Conservation (phyloP, 805 yeast species). For the Vanderwaltozyma tropicalis region DNA sequence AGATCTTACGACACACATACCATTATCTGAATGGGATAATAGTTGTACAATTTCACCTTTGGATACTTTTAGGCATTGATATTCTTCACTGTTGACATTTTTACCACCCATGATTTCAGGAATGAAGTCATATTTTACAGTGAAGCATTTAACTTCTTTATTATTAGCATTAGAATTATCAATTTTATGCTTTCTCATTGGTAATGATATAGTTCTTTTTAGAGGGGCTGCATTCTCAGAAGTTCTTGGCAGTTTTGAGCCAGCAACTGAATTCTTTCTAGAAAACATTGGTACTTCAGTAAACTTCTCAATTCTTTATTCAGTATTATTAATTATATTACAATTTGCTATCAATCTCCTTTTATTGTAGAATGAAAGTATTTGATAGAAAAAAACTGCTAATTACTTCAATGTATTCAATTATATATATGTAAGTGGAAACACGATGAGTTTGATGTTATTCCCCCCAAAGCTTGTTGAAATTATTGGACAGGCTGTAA, state of each 20-base stretch:
- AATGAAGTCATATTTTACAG: not conserved
- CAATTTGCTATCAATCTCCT: too few species aligned
- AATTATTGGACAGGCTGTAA: too few species aligned
- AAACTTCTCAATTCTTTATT: not conserved
- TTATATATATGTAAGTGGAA: too few species aligned
- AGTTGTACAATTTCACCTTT: slow-evolving; percentile 8
- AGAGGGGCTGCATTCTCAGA: not conserved
- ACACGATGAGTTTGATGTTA: too few species aligned
- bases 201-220: slow-evolving; percentile 2
- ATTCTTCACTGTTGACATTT: not conserved
- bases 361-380: too few species aligned
- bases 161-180: not conserved
- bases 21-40: slow-evolving; percentile 5
- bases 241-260: not conserved
- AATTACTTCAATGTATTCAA: too few species aligned
- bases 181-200: not conserved
- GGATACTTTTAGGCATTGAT: not conserved
- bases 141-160: slow-evolving; percentile 1
- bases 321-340: too few species aligned
- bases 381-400: too few species aligned
- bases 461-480: too few species aligned
- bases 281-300: slow-evolving; percentile 1
- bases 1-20: slow-evolving; percentile 8
- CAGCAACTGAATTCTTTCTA: not conserved
- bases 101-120: not conserved